These are phyloP conservation scores for Sesbania bispinosa DNA, from an alignment of 306 rosid genomes.

Conservation along the genomic window DNA sequence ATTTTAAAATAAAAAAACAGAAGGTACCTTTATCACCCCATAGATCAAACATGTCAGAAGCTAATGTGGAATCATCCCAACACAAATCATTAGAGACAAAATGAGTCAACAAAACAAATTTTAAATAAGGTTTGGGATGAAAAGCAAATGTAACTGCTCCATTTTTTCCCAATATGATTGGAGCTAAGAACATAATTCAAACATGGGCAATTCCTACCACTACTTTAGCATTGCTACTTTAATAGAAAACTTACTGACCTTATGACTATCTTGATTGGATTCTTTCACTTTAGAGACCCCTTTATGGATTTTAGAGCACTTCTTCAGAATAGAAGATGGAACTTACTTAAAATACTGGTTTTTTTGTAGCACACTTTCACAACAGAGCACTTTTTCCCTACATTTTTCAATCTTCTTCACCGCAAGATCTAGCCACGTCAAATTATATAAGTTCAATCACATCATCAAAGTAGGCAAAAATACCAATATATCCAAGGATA, in stretches of 20 bases:
- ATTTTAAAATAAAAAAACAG: too few species aligned
- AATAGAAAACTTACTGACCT: constrained; percentile 42
- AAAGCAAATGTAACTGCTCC: background rate
- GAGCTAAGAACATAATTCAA: background rate
- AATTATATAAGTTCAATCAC: too few species aligned
- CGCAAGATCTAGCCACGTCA: too few species aligned
- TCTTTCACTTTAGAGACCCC: constrained; percentile 24
- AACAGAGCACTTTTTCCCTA: too few species aligned
- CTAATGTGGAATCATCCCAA: constrained; percentile 40
- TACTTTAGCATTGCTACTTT: background rate
- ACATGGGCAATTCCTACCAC: too few species aligned
- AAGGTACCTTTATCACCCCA: constrained; percentile 70
- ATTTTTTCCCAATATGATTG: background rate
- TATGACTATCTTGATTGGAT: constrained; percentile 24
- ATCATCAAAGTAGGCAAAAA: too few species aligned
- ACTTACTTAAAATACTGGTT: constrained; percentile 54
- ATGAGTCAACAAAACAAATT: background rate
- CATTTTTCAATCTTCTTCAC: too few species aligned
- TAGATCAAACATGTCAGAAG: constrained; percentile 45
- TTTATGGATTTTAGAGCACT: constrained; percentile 44
- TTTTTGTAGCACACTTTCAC: too few species aligned
- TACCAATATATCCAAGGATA: too few species aligned
- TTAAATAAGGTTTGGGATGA: background rate
- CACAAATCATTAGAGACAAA: constrained; percentile 12
- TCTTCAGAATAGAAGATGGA: constrained; percentile 63